Conservation (phyloP, 805 yeast genomes). For the Candida gorgasii region DNA sequence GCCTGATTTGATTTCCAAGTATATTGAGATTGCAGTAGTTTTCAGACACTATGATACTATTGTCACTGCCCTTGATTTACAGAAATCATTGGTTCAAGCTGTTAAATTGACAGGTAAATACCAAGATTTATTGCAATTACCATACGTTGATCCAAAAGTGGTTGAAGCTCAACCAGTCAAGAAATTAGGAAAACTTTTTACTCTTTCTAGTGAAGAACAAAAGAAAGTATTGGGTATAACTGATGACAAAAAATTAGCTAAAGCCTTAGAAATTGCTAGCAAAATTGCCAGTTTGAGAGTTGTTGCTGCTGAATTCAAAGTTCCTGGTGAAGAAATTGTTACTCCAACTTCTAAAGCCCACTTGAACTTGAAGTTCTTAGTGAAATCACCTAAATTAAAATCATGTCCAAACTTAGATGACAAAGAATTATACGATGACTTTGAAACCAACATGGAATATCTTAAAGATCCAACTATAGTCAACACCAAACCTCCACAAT, state of each 20-base stretch:
- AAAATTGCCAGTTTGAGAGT: conserved; percentile 70
- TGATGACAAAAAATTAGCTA: conserved; percentile 45
- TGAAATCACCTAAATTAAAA: conserved; percentile 72
- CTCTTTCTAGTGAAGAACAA: conserved; percentile 54
- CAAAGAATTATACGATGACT: conserved; percentile 53
- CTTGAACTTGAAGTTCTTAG: conserved; percentile 70
- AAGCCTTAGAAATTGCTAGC: conserved; percentile 56
- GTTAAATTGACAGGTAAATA: conserved; percentile 52
- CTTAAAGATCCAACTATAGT: conserved; percentile 70
- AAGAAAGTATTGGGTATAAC: conserved; percentile 56
- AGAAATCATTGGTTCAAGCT: conserved; percentile 76
- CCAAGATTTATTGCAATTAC: conserved; percentile 78
- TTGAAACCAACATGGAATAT: conserved; percentile 59
- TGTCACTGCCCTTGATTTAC: conserved; percentile 59
- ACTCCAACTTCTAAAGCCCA: conserved; percentile 70
- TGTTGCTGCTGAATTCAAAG: conserved; percentile 70
- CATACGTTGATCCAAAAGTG: conserved; percentile 57
- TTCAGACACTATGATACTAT: conserved; percentile 75
- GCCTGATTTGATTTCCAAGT: conserved; percentile 66
- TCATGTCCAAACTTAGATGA: conserved; percentile 49
- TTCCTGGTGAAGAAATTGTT: conserved; percentile 83
- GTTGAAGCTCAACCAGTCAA: conserved; percentile 48
- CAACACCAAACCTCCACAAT: conserved; percentile 64
- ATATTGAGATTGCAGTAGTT: conserved; percentile 77
- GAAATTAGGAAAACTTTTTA: conserved; percentile 69